Conservation (phyloP, 164 flowering plant genomes). For the Euptelea pleiosperma region DNA sequence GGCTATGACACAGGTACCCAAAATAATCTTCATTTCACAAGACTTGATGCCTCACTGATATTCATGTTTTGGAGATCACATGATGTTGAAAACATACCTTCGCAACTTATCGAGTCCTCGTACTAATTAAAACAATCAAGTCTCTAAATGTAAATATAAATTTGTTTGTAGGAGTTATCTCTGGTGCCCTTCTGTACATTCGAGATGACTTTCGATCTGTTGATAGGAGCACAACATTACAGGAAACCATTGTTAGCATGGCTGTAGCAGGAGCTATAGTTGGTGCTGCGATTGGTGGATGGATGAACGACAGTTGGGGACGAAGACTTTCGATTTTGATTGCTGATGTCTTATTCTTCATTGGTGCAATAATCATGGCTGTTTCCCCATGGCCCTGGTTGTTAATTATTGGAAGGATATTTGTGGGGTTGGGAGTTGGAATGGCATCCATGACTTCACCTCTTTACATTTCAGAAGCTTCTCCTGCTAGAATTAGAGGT, state of each 20-base stretch:
- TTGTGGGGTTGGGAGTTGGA: slow-evolving; percentile 86
- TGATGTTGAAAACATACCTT: too few species aligned
- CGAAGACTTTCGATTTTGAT: slow-evolving; percentile 51
- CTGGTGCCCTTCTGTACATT: slow-evolving; percentile 90
- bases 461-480: slow-evolving; percentile 83
- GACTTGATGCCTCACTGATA: too few species aligned
- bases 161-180: slow-evolving; percentile 67
- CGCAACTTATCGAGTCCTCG: too few species aligned
- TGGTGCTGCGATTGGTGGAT: slow-evolving; percentile 93
- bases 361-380: slow-evolving; percentile 85
- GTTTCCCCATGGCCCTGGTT: slow-evolving; percentile 52
- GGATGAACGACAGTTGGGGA: slow-evolving; percentile 65
- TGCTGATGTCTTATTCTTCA: slow-evolving; percentile 72
- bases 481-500: slow-evolving; percentile 84
- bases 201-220: slow-evolving; percentile 69
- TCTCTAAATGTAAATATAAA: too few species aligned
- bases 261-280: slow-evolving; percentile 94
- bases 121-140: too few species aligned
- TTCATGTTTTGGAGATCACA: too few species aligned
- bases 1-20: slow-evolving; percentile 86
- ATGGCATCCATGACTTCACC: slow-evolving; percentile 95
- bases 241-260: slow-evolving; percentile 80
- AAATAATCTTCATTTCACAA: too few species aligned
- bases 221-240: slow-evolving; percentile 54
- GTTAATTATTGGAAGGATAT: slow-evolving; percentile 63